Base-by-base conservation (phyloP, 176 grass and related monocot genomes). In the Triticum dicoccoides region DNA sequence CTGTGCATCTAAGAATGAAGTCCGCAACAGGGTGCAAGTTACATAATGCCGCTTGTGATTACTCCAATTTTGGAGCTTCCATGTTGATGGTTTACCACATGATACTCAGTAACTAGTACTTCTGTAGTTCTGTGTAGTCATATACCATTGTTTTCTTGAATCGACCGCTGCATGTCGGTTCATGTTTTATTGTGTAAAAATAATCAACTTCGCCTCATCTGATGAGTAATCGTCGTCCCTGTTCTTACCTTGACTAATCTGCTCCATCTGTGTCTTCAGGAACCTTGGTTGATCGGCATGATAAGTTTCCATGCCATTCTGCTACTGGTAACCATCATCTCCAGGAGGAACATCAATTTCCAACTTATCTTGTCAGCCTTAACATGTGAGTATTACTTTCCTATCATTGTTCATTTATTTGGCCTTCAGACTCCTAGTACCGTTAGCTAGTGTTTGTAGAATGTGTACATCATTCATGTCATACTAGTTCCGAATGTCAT, bases 261-360 rank as follows among this genome's bases (percentile, higher is more conserved):
- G 6, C 27, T 61, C 23, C 66, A 69, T 85, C 13, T 49, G 7
- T 35, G 20, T 65, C 63, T 77, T 21, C 72, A 98, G 96, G 96
- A 98, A 45, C 93, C 96, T 89, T 95, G 93, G 96, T 80, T 98
- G 86, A 92, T 95, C 25, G 82, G 89, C 61, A 82, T 94, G 30
- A 45, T 95, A 83, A 25, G 52, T 44, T 93, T 98, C 51, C 89
- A 95, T 90, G 34, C 79, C 33, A 44, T 93, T 84, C 85, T 95
- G 86, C 91, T 98, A 18, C 68, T 98, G 59, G 83, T 89, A 85
- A 93, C 92, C 62, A 89, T 98, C 81, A 69, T 94, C 41, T 91
- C 91, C 9, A 98, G 96, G 91, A 95, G 90, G 87, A 95, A 90
- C 66, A 27, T 98, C 51, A 98, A 98, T 68, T 95, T 98, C 80